phyloP scores from a whole-genome alignment of 805 yeast genomes.

The Blastobotrys parvus region DNA sequence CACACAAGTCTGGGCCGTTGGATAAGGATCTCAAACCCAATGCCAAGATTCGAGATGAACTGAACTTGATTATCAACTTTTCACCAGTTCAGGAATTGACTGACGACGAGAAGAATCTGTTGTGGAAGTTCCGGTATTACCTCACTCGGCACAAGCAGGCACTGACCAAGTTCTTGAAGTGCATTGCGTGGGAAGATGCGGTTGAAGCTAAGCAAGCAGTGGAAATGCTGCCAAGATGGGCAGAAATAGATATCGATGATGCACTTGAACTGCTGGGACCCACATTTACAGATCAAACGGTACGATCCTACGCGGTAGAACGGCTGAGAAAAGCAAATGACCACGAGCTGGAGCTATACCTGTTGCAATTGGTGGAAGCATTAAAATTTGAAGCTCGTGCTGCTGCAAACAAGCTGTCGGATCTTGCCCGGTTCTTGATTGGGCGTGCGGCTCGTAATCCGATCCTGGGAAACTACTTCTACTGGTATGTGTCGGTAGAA shows the following conservation, averaged over 20 bases:
- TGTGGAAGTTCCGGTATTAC: constrained; percentile 88
- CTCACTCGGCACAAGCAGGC: constrained; percentile 59
- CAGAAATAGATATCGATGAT: constrained; percentile 72
- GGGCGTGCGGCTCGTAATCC: constrained; percentile 59
- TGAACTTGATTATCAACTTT: constrained; percentile 57
- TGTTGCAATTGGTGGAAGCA: constrained; percentile 87
- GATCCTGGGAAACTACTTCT: constrained; percentile 69
- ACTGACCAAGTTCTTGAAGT: constrained; percentile 73
- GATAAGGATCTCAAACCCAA: constrained; percentile 88
- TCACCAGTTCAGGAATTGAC: constrained; percentile 79
- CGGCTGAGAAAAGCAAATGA: constrained; percentile 70
- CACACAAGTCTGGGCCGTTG: constrained; percentile 64
- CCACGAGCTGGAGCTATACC: constrained; percentile 68
- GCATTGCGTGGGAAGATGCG: constrained; percentile 83
- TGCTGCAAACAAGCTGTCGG: constrained; percentile 11
- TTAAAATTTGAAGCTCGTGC: constrained; percentile 57
- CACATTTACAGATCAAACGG: constrained; percentile 60
- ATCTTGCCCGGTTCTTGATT: constrained; percentile 52
- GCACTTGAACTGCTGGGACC: constrained; percentile 81
- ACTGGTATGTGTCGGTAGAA: constrained; percentile 90
- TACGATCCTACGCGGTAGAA: constrained; percentile 83
- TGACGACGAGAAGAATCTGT: constrained; percentile 73
- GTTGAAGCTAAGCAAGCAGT: constrained; percentile 72
- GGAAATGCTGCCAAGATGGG: constrained; percentile 60
- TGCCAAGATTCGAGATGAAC: constrained; percentile 67